A percentile compares a stretch with the other conserved stretches of the same genome.
Evolutionary conservation across 129 eudicot species (phyloP).

Genomic region (Daucus carota): DH1_v3.0 NC_030382.2:56363501-56364000

Average conservation of each 20-base stretch:
- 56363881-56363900: slow-evolving; percentile 89
- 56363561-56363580: slow-evolving; percentile 88
- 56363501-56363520: slow-evolving; percentile 63
- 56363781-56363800: background rate
- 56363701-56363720: background rate
- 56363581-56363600: slow-evolving; percentile 77
- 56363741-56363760: background rate
- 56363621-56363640: slow-evolving; percentile 75
- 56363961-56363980: slow-evolving; percentile 58
- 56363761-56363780: background rate
- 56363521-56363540: slow-evolving; percentile 91
- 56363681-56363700: background rate
- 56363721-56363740: background rate
- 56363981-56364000: background rate
- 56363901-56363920: slow-evolving; percentile 88
- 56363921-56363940: slow-evolving; percentile 99
- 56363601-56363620: slow-evolving; percentile 78
- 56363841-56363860: slow-evolving; percentile 91
- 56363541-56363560: slow-evolving; percentile 92
- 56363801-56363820: slow-evolving; percentile 64
- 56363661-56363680: background rate
- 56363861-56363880: slow-evolving; percentile 91
- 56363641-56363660: background rate
- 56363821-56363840: slow-evolving; percentile 92
- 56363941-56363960: slow-evolving; percentile 91